Evolutionary conservation across 176 grass and related monocot genomes (phyloP).

Genomic region (Oropetium thomaeum): DNA sequence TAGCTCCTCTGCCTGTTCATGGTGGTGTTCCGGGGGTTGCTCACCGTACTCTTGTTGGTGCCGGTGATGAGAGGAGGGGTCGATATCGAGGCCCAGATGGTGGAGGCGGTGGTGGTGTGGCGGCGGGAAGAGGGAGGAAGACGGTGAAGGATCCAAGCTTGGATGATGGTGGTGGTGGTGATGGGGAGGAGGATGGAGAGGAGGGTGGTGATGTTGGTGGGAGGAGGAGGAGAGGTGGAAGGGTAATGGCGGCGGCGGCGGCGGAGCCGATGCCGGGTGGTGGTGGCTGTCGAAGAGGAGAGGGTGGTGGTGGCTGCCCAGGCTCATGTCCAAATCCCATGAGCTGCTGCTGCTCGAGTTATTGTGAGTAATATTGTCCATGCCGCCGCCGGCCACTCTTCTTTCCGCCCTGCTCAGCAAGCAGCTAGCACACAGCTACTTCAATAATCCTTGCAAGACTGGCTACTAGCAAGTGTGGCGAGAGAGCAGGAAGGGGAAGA

Average conservation of each 20-base stretch:
- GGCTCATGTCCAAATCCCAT: constrained; percentile 90
- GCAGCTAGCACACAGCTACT: background rate
- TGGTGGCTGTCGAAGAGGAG: constrained; percentile 66
- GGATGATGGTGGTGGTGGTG: constrained; percentile 35
- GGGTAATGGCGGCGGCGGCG: constrained; percentile 35
- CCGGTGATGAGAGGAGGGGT: constrained; percentile 33
- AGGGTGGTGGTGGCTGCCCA: constrained; percentile 60
- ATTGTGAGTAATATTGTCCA: constrained; percentile 61
- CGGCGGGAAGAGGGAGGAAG: constrained; percentile 41
- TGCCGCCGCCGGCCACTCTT: constrained; percentile 1
- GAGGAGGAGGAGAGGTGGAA: constrained; percentile 27
- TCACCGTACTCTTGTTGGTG: background rate
- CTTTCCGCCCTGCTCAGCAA: background rate
- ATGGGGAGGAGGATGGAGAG: constrained; percentile 19
- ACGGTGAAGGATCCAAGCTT: constrained; percentile 35
- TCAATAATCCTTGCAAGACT: background rate
- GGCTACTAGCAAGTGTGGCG: constrained; percentile 6
- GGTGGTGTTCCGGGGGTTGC: background rate
- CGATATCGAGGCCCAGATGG: constrained; percentile 38
- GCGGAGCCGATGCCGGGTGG: background rate
- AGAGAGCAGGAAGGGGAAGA: background rate
- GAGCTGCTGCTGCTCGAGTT: constrained; percentile 80
- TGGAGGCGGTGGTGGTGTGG: constrained; percentile 31
- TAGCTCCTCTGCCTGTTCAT: constrained; percentile 25
- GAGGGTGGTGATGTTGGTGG: constrained; percentile 15